Evolutionary conservation across 441 rosid species (phyloP).

Genomic region (Populus tomentosa): DNA sequence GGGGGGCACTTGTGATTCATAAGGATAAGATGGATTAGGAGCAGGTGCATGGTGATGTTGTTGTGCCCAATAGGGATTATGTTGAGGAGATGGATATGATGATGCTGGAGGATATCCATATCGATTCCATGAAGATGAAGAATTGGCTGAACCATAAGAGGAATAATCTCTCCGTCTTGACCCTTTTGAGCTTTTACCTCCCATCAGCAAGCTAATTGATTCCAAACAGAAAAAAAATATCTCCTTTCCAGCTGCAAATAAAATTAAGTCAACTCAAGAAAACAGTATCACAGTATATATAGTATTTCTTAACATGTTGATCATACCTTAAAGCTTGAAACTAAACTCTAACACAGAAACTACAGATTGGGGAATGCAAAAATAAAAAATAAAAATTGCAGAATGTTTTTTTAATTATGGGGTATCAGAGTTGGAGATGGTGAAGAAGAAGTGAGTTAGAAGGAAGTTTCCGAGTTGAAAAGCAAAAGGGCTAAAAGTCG

Average conservation of each 20-base stretch:
- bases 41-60: too few relatives aligned
- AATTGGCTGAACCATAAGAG: conserved; percentile 25
- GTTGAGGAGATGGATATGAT: conserved; percentile 30
- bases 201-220: conserved; percentile 31
- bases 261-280: too few relatives aligned
- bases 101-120: conserved; percentile 32
- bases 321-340: too few relatives aligned
- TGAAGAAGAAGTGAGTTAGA: not conserved
- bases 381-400: not conserved
- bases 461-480: conserved; percentile 12
- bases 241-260: too few relatives aligned
- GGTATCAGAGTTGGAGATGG: not conserved
- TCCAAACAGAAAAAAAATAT: not conserved
- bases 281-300: too few relatives aligned
- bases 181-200: conserved; percentile 51
- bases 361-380: not conserved
- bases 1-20: too few relatives aligned
- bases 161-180: conserved; percentile 25
- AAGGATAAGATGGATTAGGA: too few relatives aligned
- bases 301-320: too few relatives aligned
- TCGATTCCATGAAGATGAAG: conserved; percentile 33
- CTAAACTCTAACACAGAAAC: too few relatives aligned
- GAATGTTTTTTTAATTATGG: not conserved
- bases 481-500: not conserved
- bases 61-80: conserved; percentile 24